phyloP scores from a whole-genome alignment of 1,139 yeast species.

The Saccharomyces uvarum region DNA sequence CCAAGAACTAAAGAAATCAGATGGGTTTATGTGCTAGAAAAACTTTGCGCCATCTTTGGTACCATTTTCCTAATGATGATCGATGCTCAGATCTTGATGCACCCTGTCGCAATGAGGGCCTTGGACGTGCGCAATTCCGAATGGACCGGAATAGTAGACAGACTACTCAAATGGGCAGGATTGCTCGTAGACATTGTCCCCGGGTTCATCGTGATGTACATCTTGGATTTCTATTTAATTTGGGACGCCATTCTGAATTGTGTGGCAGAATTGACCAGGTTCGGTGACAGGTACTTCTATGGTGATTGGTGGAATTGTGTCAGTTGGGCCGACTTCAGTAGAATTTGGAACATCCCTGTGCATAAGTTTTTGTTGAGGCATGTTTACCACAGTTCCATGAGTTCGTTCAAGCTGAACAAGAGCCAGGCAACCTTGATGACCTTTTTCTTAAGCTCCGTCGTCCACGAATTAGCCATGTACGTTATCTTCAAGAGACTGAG shows the following conservation, averaged over 20 bases:
- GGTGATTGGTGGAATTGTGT: conserved; percentile 98
- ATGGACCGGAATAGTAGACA: conserved; percentile 33
- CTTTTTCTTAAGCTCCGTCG: conserved; percentile 67
- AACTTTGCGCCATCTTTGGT: conserved; percentile 76
- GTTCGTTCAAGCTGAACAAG: conserved; percentile 63
- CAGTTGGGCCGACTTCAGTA: conserved; percentile 88
- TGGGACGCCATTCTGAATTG: conserved; percentile 92
- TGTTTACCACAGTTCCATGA: conserved; percentile 85
- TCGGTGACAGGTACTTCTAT: conserved; percentile 87
- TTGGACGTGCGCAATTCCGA: conserved; percentile 43
- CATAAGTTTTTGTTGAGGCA: conserved; percentile 84
- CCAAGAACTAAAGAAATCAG: conserved; percentile 69
- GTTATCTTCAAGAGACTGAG: conserved; percentile 73
- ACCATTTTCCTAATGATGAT: conserved; percentile 75
- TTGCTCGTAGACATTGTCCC: conserved; percentile 72
- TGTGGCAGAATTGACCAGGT: conserved; percentile 77
- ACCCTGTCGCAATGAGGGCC: conserved; percentile 66
- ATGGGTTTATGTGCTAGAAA: conserved; percentile 62
- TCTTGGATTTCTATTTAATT: conserved; percentile 75
- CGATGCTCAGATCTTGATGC: conserved; percentile 69
- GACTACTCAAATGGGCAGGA: conserved; percentile 48
- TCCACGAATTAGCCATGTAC: conserved; percentile 90
- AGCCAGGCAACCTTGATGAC: conserved; percentile 69
- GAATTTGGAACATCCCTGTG: conserved; percentile 95
- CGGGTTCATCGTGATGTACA: conserved; percentile 64